Percentiles rank a stretch among this genome's conserved stretches.
phyloP scores from a whole-genome alignment of 1,139 yeast species.

The Candida gigantensis region DNA sequence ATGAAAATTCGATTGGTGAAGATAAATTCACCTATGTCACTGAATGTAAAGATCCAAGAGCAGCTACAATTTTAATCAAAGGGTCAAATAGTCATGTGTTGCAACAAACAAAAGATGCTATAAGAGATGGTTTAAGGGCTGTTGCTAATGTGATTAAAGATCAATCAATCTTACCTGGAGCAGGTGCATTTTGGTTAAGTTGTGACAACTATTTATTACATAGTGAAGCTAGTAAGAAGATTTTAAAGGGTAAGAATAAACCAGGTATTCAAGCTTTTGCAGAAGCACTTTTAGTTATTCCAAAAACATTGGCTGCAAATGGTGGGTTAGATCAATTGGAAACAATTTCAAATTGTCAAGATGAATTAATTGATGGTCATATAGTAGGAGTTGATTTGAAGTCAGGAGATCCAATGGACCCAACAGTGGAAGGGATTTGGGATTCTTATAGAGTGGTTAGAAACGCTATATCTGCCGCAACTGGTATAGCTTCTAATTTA shows the following conservation, averaged over 20 bases:
- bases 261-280: slow-evolving; percentile 93
- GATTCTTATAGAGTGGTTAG: slow-evolving; percentile 92
- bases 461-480: slow-evolving; percentile 89
- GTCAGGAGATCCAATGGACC: slow-evolving; percentile 96
- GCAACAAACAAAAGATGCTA: slow-evolving; percentile 93
- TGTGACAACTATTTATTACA: slow-evolving; percentile 67
- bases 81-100: slow-evolving; percentile 90
- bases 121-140: slow-evolving; percentile 94
- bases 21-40: slow-evolving; percentile 97
- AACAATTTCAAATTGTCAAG: slow-evolving; percentile 85
- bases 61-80: slow-evolving; percentile 88
- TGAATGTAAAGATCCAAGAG: slow-evolving; percentile 86
- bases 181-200: slow-evolving; percentile 91
- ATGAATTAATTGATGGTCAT: slow-evolving; percentile 80
- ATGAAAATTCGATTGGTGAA: slow-evolving; percentile 93
- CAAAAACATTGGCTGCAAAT: slow-evolving; percentile 88
- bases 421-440: slow-evolving; percentile 92
- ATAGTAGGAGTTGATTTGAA: slow-evolving; percentile 88
- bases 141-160: slow-evolving; percentile 91
- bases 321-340: slow-evolving; percentile 95
- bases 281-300: slow-evolving; percentile 85
- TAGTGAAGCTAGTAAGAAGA: slow-evolving; percentile 44
- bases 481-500: slow-evolving; percentile 91
- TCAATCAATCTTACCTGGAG: slow-evolving; percentile 88
- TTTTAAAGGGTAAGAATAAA: slow-evolving; percentile 82